A percentile compares a stretch with the other conserved stretches of the same genome.
Conservation (phyloP, 306 rosid species). For the Rubus idaeus region DNA sequence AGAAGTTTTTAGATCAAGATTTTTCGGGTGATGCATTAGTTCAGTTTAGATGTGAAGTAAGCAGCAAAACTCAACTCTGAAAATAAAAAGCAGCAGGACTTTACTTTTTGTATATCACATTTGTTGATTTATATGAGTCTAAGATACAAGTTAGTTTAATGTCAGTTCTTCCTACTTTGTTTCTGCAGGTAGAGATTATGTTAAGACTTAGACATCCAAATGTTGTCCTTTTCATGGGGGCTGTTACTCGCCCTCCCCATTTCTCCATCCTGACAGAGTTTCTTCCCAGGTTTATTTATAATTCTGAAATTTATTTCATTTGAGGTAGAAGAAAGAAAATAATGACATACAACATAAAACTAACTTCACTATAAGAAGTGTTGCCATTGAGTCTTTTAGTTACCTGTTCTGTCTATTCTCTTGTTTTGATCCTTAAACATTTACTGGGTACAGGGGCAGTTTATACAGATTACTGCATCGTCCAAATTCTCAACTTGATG, state of each 20-base stretch:
- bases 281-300: constrained; percentile 75
- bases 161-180: constrained; percentile 17
- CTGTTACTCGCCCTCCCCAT: constrained; percentile 90
- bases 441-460: constrained; percentile 73
- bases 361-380: not conserved
- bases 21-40: constrained; percentile 89
- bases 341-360: not conserved
- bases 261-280: constrained; percentile 93
- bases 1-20: constrained; percentile 96
- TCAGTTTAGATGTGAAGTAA: constrained; percentile 95
- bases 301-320: not conserved
- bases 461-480: constrained; percentile 90
- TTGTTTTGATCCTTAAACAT: constrained; percentile 34
- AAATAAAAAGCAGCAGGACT: constrained; percentile 32
- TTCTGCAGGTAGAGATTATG: constrained; percentile 91
- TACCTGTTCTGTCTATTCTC: constrained; percentile 27
- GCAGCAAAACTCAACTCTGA: constrained; percentile 26
- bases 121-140: not conserved
- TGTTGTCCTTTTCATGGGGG: constrained; percentile 99
- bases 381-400: constrained; percentile 18
- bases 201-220: constrained; percentile 96
- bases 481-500: constrained; percentile 85
- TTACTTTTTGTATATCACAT: constrained; percentile 1
- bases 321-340: not conserved
- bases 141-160: not conserved